phyloP scores from a whole-genome alignment of 2,329 filamentous ascomycete genomes.

The Aspergillus alliaceus region DNA sequence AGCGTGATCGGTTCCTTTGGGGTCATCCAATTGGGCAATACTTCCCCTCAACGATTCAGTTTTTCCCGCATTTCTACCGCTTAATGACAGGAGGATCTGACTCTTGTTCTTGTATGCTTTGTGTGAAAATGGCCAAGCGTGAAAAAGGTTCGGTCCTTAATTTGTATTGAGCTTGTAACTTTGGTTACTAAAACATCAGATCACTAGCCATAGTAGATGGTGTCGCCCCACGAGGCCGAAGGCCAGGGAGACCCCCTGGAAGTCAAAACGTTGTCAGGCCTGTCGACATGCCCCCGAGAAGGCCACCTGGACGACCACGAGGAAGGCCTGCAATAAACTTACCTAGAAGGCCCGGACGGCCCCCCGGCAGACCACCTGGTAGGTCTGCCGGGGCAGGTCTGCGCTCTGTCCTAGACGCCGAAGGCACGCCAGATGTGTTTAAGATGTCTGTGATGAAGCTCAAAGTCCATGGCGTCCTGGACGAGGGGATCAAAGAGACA shows the following conservation, averaged over 20 bases:
- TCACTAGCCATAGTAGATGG: background rate
- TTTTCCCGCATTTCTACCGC: conserved; percentile 58
- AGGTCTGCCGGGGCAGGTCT: conserved; percentile 5
- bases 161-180: background rate
- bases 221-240: background rate
- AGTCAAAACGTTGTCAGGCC: background rate
- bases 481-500: conserved; percentile 50
- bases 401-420: conserved; percentile 41
- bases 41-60: conserved; percentile 56
- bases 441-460: conserved; percentile 52
- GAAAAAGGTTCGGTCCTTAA: conserved; percentile 8
- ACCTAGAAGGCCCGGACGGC: conserved; percentile 8
- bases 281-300: background rate
- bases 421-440: conserved; percentile 57
- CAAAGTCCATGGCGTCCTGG: conserved; percentile 39
- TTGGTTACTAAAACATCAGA: background rate
- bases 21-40: conserved; percentile 54
- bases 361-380: conserved; percentile 8
- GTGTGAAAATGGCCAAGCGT: conserved; percentile 28
- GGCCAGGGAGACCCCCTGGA: conserved; percentile 1
- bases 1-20: conserved; percentile 57
- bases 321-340: too few species aligned
- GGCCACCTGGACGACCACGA: conserved; percentile 1
- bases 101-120: conserved; percentile 54
- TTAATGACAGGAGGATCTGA: conserved; percentile 51